Evolutionary conservation across 768 basidiomycete species (phyloP).

Genomic region (Boletus pseudopeckii): DNA sequence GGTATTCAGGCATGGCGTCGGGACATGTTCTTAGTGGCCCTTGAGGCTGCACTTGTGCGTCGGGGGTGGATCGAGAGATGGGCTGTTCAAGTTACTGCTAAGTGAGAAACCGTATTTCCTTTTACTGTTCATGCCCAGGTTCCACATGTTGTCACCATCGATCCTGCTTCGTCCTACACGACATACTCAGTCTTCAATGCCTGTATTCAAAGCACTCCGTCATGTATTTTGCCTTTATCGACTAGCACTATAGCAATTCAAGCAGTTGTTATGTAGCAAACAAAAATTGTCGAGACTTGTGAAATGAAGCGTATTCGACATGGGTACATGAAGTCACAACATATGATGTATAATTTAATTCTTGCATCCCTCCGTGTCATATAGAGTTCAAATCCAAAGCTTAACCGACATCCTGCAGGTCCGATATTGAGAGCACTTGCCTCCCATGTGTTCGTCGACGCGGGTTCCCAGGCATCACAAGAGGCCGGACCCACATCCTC

Average conservation of each 20-base stretch:
- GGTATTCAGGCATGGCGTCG: conserved; percentile 43
- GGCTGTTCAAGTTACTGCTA: conserved; percentile 30
- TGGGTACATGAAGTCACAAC: not conserved
- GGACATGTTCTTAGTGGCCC: conserved; percentile 43
- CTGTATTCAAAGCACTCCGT: not conserved
- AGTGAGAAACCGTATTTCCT: conserved; percentile 4
- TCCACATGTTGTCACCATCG: not conserved
- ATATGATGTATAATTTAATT: conserved; percentile 18
- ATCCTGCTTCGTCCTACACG: too few species aligned
- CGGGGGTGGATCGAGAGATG: conserved; percentile 46
- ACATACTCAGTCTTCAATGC: too few species aligned
- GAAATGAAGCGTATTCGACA: not conserved
- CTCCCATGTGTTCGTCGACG: conserved; percentile 30
- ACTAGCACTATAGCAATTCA: not conserved
- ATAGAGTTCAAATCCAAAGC: not conserved
- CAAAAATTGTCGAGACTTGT: not conserved
- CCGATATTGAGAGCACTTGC: conserved; percentile 30
- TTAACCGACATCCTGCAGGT: conserved; percentile 28
- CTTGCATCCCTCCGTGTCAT: not conserved
- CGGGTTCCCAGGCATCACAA: conserved; percentile 37
- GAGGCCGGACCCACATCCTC: conserved; percentile 81
- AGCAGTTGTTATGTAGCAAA: not conserved
- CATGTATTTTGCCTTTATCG: not conserved
- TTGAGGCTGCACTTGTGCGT: conserved; percentile 51
- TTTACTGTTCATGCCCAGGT: not conserved